These are phyloP conservation scores for Epichloe gansuensis DNA, from an alignment of 2,329 filamentous ascomycete species.

Conservation along the genomic window DNA sequence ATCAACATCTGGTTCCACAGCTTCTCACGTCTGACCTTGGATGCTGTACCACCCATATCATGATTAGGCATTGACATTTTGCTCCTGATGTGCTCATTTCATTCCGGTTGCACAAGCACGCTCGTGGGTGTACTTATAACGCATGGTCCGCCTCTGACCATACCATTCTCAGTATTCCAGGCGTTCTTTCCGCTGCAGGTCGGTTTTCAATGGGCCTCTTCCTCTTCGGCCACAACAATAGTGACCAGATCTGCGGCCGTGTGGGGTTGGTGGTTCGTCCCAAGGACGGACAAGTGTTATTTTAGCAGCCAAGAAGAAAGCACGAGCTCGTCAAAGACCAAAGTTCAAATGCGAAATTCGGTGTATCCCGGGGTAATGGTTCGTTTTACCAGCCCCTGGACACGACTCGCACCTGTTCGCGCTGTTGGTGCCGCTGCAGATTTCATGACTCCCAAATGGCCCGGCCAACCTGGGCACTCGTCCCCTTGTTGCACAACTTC, in stretches of 20 bases:
- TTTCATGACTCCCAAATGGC: background rate
- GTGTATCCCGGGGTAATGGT: slow-evolving; percentile 24
- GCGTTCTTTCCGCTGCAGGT: slow-evolving; percentile 2
- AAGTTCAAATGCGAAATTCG: slow-evolving; percentile 19
- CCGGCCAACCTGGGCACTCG: background rate
- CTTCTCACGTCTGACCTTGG: background rate
- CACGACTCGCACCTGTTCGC: background rate
- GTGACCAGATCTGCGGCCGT: slow-evolving; percentile 28
- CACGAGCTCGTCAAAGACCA: slow-evolving; percentile 12
- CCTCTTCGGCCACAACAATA: slow-evolving; percentile 12
- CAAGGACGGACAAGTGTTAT: slow-evolving; percentile 26
- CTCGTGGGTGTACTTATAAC: background rate
- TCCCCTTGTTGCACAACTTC: background rate
- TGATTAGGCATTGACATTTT: slow-evolving; percentile 10
- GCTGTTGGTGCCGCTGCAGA: slow-evolving; percentile 5
- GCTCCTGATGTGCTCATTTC: background rate
- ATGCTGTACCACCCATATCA: slow-evolving; percentile 3
- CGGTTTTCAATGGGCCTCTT: background rate
- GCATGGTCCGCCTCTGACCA: slow-evolving; percentile 5
- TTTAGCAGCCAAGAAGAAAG: slow-evolving; percentile 21
- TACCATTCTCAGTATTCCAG: slow-evolving; percentile 3
- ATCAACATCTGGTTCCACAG: background rate
- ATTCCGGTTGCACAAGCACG: background rate
- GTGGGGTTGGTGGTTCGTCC: slow-evolving; percentile 29
- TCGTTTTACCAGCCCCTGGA: slow-evolving; percentile 11